Base-by-base conservation (phyloP, 352 stramenopile species). In the Globisporangium polare region DNA sequence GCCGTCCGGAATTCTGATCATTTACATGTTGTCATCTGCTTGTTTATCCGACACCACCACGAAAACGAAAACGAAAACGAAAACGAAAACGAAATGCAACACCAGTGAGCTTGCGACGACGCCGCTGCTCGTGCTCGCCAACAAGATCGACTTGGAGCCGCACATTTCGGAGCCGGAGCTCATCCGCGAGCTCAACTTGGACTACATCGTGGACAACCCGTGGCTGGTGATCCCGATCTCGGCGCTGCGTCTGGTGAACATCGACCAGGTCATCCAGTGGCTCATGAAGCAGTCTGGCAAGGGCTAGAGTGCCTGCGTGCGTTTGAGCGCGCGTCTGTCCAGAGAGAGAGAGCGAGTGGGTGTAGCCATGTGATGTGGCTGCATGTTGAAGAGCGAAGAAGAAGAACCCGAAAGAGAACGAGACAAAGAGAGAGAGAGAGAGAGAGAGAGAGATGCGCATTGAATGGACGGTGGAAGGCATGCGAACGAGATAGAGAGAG, bases 201-300 rank as follows among this genome's bases (percentile, higher is more conserved):
- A 99, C 75, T 99, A 99, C 81, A 98, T 99, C 51, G 95, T 98
- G 69, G 96, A 98, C 69, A 99, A 98, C 63, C 97, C 97, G 45
- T 99, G 97, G 97, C 96, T 99, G 62, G 93, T 99, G 47, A 97
- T 99, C 66, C 97, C 97, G 39, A 98, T 98, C 75, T 98, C 92
- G 66, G 97, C 97, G 24, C 80, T 99, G 43, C 92, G 96, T 57
- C 88, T 96, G 63, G 96, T 97, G 49, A 98, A 98, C 83, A 97
- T 99, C 63, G 96, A 99, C 77, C 94, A 98, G 74, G 94, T 99
- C 61, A 94, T 99, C 50, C 93, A 98, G 75, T 99, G 95, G 95
- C 75, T 99, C 58, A 98, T 98, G 72, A 95, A 96, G 62, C 94
- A 99, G 77, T 95, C 86, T 42, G 86, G 86, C 74, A 94, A 94